Evolutionary conservation across 306 rosid genomes (phyloP), one percentile per base, ranked within the genome.

Genomic region (Styphnolobium japonicum): DNA sequence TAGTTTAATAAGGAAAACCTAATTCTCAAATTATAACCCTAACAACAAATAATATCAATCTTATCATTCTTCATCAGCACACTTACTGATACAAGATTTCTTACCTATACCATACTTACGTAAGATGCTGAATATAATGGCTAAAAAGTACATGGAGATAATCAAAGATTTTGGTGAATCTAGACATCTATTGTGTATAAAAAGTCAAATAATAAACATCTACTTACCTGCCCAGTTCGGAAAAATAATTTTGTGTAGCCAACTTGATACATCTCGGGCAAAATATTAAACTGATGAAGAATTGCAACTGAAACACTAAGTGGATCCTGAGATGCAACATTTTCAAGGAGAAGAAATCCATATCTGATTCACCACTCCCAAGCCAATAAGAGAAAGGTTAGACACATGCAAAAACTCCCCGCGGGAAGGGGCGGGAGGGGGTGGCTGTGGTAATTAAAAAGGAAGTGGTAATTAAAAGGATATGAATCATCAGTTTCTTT

Each of bases 251-350:
- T 94, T 67, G 98, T 94, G 86, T 87, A 92, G 88, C 98, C 98
- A 80, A 94, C 98, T 90, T 94, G 98, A 85, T 90, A 94, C 98
- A 94, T 90, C 71, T 94, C 98, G 16, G 97, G 98, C 84, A 94
- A 83, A 75, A 94, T 92, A 79, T 87, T 87, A 83, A 94, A 94
- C 84, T 94, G 98, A 69, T 94, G 97, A 82, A 94, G 97, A 86
- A 94, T 94, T 55, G 98, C 94, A 51, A 94, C 98, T 29, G 98
- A 94, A 84, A 89, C 97, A 83, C 96, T 83, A 12, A 94, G 94
- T 55, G 98, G 97, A 82, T 94, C 97, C 87, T 89, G 97, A 15
- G 92, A 88, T 70, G 97, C 88, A 64, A 86, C 90, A 80, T 80
- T 86, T 69, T 92, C 97, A 82, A 88, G 90, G 77, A 94, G 92